phyloP scores from a whole-genome alignment of 2,329 filamentous ascomycete genomes.

The Diaporthe sp. region DNA sequence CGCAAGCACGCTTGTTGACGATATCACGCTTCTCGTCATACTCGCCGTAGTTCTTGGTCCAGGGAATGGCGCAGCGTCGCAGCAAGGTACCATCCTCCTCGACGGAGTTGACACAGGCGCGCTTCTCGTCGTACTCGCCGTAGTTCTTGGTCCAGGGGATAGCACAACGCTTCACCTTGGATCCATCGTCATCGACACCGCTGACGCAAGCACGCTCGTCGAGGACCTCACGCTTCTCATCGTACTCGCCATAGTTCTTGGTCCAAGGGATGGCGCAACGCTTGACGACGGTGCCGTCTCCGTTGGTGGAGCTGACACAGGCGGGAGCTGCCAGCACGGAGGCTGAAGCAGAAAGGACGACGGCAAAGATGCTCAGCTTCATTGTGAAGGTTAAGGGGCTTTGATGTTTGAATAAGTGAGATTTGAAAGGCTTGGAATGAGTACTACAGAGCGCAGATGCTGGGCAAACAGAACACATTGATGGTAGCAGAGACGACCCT shows the following conservation, averaged over 20 bases:
- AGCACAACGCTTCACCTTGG: not conserved
- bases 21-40: not conserved
- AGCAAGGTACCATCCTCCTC: not conserved
- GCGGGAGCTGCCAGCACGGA: not conserved
- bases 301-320: not conserved
- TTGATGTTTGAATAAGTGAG: not conserved
- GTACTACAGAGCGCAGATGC: not conserved
- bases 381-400: not conserved
- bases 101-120: not conserved
- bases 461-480: not conserved
- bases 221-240: not conserved
- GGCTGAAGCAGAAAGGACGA: not conserved
- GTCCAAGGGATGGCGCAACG: not conserved
- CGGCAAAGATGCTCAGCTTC: not conserved
- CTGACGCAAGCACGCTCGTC: not conserved
- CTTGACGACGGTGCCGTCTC: not conserved
- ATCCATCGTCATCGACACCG: not conserved
- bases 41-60: constrained; percentile 1
- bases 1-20: not conserved
- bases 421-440: not conserved
- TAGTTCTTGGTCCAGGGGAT: not conserved
- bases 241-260: constrained; percentile 1
- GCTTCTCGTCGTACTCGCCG: not conserved
- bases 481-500: not conserved
- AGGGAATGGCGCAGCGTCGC: not conserved